Base-by-base conservation (phyloP, 305 asterid genomes). In the Fraxinus sp. region DNA sequence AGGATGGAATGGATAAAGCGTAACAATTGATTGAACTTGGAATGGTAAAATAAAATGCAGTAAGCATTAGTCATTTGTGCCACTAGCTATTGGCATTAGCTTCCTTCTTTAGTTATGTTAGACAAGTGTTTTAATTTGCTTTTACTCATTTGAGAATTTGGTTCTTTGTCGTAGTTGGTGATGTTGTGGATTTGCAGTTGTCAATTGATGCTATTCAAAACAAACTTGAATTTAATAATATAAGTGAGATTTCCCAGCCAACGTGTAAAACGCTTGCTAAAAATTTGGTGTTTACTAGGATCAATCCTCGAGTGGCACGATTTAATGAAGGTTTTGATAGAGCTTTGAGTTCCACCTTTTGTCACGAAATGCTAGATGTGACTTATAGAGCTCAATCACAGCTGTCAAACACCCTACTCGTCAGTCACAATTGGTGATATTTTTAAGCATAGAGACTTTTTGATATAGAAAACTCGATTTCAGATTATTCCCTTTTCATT, bases 131-230 rank as follows among this genome's bases (percentile, higher is more conserved):
- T 36, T 18, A 14, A 33, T 78, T 77, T 28, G 33, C 5, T 55
- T 18, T 0, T 9, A 26, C 6, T 55, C 10, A 14, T 55, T 22
- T 66, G 26, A n/a, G 26, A 49, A 10, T 74, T 18, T 71, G 33
- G 10, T 0, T 78, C 32, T 49, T 79, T 80, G 59, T 20, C 79
- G 71, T 85, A 91, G 94, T 88, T 88, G 92, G 88, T 10, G 86
- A 84, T 77, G 89, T 87, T 13, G 46, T 88, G 81, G 84, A 87
- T 79, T 73, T 91, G 89, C 83, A 86, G 52, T 14, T 87, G 73
- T 87, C 93, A 0, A 84, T 88, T 32, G 66, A 80, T 71, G 89
- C 82, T 5, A 87, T 82, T 26, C 85, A 88, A 80, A 89, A 86
- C 83, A 79, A 83, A 89, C 79, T 87, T 28, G 52, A 78, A 16